A percentile compares a stretch with the other conserved stretches of the same genome.
Conservation (phyloP, 2,329 filamentous ascomycete species). For the Moelleriella libera region DNA sequence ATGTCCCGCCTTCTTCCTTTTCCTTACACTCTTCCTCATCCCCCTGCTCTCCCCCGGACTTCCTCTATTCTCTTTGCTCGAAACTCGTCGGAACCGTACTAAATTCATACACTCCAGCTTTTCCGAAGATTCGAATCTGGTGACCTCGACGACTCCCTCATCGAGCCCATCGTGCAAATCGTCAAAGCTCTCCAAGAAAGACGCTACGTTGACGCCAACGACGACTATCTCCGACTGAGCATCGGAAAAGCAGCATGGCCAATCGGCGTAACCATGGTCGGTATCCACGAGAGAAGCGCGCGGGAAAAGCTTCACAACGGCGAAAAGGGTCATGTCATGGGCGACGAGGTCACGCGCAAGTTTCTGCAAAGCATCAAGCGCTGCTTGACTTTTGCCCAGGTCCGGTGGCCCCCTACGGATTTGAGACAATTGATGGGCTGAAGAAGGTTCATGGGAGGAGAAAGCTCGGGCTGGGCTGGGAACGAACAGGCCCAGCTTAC, state of each 20-base stretch:
- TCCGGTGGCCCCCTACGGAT: slow-evolving; percentile 89
- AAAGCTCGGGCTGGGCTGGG: no score
- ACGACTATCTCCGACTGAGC: slow-evolving; percentile 81
- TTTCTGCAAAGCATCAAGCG: slow-evolving; percentile 96
- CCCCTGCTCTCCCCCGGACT: background rate
- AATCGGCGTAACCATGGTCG: slow-evolving; percentile 98
- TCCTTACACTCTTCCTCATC: background rate
- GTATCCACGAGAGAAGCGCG: slow-evolving; percentile 93
- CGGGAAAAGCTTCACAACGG: slow-evolving; percentile 88
- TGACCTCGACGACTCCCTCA: slow-evolving; percentile 63
- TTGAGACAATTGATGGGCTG: slow-evolving; percentile 83
- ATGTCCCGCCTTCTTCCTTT: background rate
- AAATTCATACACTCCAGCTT: slow-evolving; percentile 27
- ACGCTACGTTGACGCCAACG: slow-evolving; percentile 90
- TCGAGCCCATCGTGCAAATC: slow-evolving; percentile 80
- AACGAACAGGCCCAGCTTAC: no score
- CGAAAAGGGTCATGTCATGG: slow-evolving; percentile 87
- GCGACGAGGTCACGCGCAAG: slow-evolving; percentile 89
- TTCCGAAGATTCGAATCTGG: slow-evolving; percentile 80
- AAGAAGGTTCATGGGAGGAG: background rate
- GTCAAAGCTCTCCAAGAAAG: slow-evolving; percentile 80
- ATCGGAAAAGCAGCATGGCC: slow-evolving; percentile 98
- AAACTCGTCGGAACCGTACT: background rate
- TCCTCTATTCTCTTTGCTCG: no score
- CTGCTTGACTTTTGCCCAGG: slow-evolving; percentile 91